Conservation (phyloP, 1,139 yeast genomes). For the Yamadazyma aaseri region DNA sequence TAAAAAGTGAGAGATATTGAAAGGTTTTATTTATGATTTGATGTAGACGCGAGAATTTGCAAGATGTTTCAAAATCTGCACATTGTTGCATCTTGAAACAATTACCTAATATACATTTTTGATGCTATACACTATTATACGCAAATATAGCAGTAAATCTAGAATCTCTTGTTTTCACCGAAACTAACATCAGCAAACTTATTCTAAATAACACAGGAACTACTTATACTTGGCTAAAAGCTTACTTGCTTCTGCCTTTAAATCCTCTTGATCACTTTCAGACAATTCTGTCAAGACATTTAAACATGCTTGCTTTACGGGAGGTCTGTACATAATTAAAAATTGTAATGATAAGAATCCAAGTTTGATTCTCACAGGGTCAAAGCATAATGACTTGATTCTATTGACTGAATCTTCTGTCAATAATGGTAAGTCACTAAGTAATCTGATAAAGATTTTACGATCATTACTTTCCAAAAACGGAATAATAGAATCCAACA, state of each 20-base stretch:
- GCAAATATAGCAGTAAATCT: no score
- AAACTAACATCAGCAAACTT: no score
- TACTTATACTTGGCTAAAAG: slow-evolving; percentile 48
- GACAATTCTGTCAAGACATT: slow-evolving; percentile 61
- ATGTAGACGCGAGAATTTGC: no score
- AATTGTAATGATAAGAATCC: slow-evolving; percentile 83
- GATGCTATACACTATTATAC: no score
- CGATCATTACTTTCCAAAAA: slow-evolving; percentile 79
- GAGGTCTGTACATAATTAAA: slow-evolving; percentile 88
- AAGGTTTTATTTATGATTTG: no score
- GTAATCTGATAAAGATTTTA: slow-evolving; percentile 72
- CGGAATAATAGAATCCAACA: slow-evolving; percentile 80
- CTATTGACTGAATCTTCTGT: slow-evolving; percentile 58
- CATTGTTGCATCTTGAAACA: no score
- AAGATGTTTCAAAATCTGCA: not conserved
- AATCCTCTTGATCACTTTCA: slow-evolving; percentile 49
- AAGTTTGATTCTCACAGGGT: slow-evolving; percentile 76
- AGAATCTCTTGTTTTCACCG: no score
- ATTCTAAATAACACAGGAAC: not conserved
- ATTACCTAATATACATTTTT: no score
- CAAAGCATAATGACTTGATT: slow-evolving; percentile 74
- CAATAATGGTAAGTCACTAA: slow-evolving; percentile 84
- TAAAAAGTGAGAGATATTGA: no score
- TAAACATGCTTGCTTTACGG: slow-evolving; percentile 64
- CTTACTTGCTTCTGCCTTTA: slow-evolving; percentile 53